Evolutionary conservation across 352 stramenopile species (phyloP), one percentile per base, ranked within the genome.

Genomic region (Phytophthora foliorum): DNA sequence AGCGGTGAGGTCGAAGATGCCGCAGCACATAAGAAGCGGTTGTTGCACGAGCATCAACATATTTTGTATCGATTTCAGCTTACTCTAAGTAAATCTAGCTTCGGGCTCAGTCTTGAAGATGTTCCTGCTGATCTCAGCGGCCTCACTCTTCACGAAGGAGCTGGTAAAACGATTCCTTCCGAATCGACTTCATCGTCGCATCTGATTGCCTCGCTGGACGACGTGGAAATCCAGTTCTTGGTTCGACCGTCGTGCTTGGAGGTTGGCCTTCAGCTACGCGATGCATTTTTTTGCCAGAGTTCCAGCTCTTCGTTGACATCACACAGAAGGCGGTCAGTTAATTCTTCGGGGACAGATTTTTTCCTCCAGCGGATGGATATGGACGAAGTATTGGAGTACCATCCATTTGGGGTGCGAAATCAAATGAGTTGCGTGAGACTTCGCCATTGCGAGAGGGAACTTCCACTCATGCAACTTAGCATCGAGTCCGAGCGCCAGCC

Each of bases 61-160:
- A 92, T 94, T 62, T 83, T 88, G 72, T 96, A 96, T 67, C 83
- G 89, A 38, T 91, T 92, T 19, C 84, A 92, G 29, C 74, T 94
- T 36, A 69, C 67, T 14, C 62, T 96, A 29, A 63, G 54, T 13
- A 86, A 88, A 45, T 80, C 64, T 19, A 84, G 80, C 51, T 84
- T 94, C 41, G 69, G 68, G 0, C 64, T 95, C 11, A 77, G 81
- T 24, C 63, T 86, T 8, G 80, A 90, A 19, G 68, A 76, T 22
- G 54, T 64, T 29, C 67, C 60, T 31, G 39, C 50, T 25, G 56
- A 72, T 57, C 19, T 66, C 5, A 44, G 27, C 24, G 48, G 57
- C 29, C 34, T 76, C 4, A 54, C 60, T 31, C 51, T 67, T 8
- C 32, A 41, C 9, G 46, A 74, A 58, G 54, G 48, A 45, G 50